These are phyloP conservation scores for Trichoderma sp. DNA, from an alignment of 2,329 filamentous ascomycete species.

Conservation along the genomic window DNA sequence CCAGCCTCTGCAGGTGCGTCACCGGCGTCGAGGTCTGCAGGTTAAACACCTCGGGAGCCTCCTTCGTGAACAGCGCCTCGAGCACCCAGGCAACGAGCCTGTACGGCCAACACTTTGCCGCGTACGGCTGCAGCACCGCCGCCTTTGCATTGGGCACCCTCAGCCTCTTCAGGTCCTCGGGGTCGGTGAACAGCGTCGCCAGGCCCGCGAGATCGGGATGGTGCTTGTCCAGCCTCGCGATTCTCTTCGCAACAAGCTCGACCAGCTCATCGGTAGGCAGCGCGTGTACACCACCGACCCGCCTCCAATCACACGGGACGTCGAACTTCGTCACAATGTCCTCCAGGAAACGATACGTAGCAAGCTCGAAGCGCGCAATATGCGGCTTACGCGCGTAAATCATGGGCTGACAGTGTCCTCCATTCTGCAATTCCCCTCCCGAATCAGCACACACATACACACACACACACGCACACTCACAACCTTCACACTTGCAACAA, in stretches of 20 bases:
- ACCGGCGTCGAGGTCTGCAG: slow-evolving; percentile 75
- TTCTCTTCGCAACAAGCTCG: slow-evolving; percentile 51
- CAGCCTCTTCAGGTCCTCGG: slow-evolving; percentile 51
- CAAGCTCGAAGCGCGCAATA: slow-evolving; percentile 71
- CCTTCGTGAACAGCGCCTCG: slow-evolving; percentile 53
- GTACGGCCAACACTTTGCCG: slow-evolving; percentile 78
- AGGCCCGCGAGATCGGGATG: slow-evolving; percentile 61
- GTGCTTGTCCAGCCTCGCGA: slow-evolving; percentile 52
- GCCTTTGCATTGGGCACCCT: slow-evolving; percentile 61
- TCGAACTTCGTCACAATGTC: slow-evolving; percentile 57
- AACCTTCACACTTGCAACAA: neutral
- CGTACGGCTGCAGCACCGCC: slow-evolving; percentile 64
- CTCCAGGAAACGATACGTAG: slow-evolving; percentile 64
- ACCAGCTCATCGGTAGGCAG: slow-evolving; percentile 62
- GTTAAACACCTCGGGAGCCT: slow-evolving; percentile 58
- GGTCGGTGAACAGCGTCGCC: slow-evolving; percentile 46
- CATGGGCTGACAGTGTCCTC: slow-evolving; percentile 74
- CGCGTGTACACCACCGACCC: slow-evolving; percentile 64
- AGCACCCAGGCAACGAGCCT: slow-evolving; percentile 77
- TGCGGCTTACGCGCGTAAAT: slow-evolving; percentile 63
- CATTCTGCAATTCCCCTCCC: slow-evolving; percentile 52
- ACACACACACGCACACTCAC: no score
- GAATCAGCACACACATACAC: neutral
- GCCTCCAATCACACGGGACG: slow-evolving; percentile 71
- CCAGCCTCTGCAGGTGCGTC: slow-evolving; percentile 47